Conservation (phyloP, 2,329 filamentous ascomycete species). For the Aspergillus oerlinghausenensis region DNA sequence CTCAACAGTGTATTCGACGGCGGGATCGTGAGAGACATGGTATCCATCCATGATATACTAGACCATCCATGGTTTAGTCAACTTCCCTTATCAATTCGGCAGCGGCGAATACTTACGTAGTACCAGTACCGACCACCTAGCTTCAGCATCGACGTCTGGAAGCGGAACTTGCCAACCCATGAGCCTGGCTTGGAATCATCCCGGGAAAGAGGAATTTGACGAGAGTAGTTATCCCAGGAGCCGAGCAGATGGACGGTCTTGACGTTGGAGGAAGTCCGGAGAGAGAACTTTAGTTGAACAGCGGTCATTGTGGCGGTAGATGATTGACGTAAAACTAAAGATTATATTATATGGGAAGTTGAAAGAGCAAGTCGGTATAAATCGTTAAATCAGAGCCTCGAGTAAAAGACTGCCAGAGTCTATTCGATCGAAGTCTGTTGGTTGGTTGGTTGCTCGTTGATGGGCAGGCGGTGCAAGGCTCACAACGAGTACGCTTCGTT, state of each 20-base stretch:
- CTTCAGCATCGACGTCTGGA: slow-evolving; percentile 81
- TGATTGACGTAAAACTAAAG: slow-evolving; percentile 30
- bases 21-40: slow-evolving; percentile 94
- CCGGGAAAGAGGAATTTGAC: slow-evolving; percentile 90
- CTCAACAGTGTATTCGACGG: slow-evolving; percentile 82
- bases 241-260: slow-evolving; percentile 97
- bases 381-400: slow-evolving; percentile 13
- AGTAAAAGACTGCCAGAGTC: slow-evolving; percentile 29
- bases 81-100: not conserved
- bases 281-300: slow-evolving; percentile 90
- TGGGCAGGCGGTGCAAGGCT: slow-evolving; percentile 12
- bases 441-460: slow-evolving; percentile 11
- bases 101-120: slow-evolving; percentile 57
- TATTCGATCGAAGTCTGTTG: slow-evolving; percentile 11
- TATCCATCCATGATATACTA: slow-evolving; percentile 97
- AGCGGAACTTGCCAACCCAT: slow-evolving; percentile 96
- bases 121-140: slow-evolving; percentile 97
- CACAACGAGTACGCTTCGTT: slow-evolving; percentile 14
- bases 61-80: slow-evolving; percentile 10
- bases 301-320: slow-evolving; percentile 65
- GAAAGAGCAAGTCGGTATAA: slow-evolving; percentile 15
- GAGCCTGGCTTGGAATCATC: slow-evolving; percentile 81
- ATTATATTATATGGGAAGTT: slow-evolving; percentile 21
- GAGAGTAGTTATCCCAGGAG: slow-evolving; percentile 96
- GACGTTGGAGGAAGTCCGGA: slow-evolving; percentile 92